Evolutionary conservation across 2,329 filamentous ascomycete species (phyloP), one percentile per base, ranked within the genome.

Genomic region (Cercospora sesami): DNA sequence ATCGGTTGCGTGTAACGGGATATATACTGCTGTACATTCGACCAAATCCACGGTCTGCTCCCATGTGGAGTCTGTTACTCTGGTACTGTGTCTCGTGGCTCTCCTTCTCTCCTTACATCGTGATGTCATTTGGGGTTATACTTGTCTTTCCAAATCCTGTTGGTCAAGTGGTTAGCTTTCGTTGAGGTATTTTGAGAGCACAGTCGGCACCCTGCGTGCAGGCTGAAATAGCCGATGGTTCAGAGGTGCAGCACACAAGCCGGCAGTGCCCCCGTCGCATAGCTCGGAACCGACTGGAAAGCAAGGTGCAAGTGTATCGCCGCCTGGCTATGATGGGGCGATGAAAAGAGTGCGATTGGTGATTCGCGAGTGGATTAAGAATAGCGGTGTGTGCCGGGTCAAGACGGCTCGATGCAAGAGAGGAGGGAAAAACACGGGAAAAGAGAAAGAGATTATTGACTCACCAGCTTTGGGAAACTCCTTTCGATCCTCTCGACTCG

Each of bases 91-190:
- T 23, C 10, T 23, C 18, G 36, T 42, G 36, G 36, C 36, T 42
- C 16, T 42, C 36, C 21, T 23, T 7, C 45, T 51, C 45, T 23
- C 45, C 12, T 51, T 23, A 26, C 18, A 51, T 26, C 5, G 45
- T 51, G 45, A 51, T 51, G 45, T 70, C 74, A 73, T 61, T 73
- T 75, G 12, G 75, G 75, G 69, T 77, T 77, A 82, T 98, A 97
- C 82, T 98, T 98, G 71, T 96, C 93, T 80, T 98, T 98, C 93
- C 94, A 97, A 78, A 98, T 97, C 94, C 93, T 96, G 78, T 74
- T 26, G 3, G 26, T 36, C 18, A 45, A 39, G 33, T 45, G 42
- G 45, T 66, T 63, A 66, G 64, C 64, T 42, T 42, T 21, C 36
- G 21, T 7, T 51, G 42, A 57, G 53, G 53, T 33, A 58, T 53